phyloP scores from a whole-genome alignment of 2,329 filamentous ascomycete species.

The Phyllosticta capitalensis region DNA sequence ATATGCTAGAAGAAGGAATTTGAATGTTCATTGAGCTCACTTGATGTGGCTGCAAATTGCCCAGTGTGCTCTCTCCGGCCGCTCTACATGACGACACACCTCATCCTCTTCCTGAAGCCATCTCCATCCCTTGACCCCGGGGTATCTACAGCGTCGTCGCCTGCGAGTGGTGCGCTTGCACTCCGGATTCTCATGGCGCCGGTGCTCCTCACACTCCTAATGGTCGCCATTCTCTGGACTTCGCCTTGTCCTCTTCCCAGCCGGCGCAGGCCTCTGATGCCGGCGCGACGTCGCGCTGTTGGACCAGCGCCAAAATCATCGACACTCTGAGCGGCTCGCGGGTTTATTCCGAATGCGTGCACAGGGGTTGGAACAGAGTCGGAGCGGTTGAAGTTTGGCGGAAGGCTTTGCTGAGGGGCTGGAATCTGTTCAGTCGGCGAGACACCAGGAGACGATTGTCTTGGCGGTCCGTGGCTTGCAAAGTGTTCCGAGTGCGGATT shows the following conservation, averaged over 20 bases:
- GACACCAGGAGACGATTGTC: background rate
- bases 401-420: background rate
- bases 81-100: constrained; percentile 7
- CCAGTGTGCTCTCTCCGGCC: too few relatives aligned
- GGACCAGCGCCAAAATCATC: background rate
- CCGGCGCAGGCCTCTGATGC: background rate
- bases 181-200: background rate
- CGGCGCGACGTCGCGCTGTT: background rate
- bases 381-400: background rate
- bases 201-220: constrained; percentile 1
- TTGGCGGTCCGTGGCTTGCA: background rate
- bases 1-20: too few relatives aligned
- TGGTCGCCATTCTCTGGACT: background rate
- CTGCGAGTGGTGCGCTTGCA: background rate
- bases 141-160: background rate
- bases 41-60: too few relatives aligned
- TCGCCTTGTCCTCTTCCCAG: background rate
- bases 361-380: constrained; percentile 3
- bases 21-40: too few relatives aligned
- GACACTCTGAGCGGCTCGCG: constrained; percentile 5
- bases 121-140: background rate
- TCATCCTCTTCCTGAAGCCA: background rate
- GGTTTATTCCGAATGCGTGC: background rate
- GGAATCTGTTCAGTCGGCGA: background rate
- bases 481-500: background rate